These are phyloP conservation scores for Pelargonium nanum DNA, from an alignment of 345 rosid species.

Conservation along the genomic window DNA sequence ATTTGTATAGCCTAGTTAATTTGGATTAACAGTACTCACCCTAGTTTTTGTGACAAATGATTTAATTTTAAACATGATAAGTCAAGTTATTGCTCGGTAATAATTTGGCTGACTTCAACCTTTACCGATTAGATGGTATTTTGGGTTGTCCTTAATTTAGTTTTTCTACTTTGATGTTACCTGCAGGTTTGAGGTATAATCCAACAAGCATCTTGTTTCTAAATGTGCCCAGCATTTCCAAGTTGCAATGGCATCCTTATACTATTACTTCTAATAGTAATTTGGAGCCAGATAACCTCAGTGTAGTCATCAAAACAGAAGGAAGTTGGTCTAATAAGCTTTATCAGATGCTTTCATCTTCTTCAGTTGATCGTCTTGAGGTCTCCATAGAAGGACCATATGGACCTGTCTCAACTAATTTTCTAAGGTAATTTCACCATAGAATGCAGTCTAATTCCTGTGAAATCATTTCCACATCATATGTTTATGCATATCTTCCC, in stretches of 20 bases:
- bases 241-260: slow-evolving; percentile 90
- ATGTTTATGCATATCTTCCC: not conserved
- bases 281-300: slow-evolving; percentile 52
- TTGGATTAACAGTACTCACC: not conserved
- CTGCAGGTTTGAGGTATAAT: slow-evolving; percentile 48
- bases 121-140: not conserved
- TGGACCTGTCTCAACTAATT: slow-evolving; percentile 68
- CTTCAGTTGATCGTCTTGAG: slow-evolving; percentile 33
- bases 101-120: not conserved
- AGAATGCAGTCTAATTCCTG: not conserved
- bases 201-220: slow-evolving; percentile 64
- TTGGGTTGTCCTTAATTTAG: not conserved
- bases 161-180: not conserved
- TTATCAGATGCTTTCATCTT: slow-evolving; percentile 46
- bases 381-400: slow-evolving; percentile 83
- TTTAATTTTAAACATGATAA: not conserved
- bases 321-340: slow-evolving; percentile 82
- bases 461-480: not conserved
- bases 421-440: slow-evolving; percentile 36
- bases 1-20: too few relatives aligned
- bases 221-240: slow-evolving; percentile 67
- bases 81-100: not conserved
- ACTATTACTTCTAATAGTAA: slow-evolving; percentile 60
- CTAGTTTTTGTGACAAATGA: not conserved
- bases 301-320: slow-evolving; percentile 58